Evolutionary conservation across 1,284 basidiomycete species (phyloP).

Genomic region (Trichosporon faecale): DNA sequence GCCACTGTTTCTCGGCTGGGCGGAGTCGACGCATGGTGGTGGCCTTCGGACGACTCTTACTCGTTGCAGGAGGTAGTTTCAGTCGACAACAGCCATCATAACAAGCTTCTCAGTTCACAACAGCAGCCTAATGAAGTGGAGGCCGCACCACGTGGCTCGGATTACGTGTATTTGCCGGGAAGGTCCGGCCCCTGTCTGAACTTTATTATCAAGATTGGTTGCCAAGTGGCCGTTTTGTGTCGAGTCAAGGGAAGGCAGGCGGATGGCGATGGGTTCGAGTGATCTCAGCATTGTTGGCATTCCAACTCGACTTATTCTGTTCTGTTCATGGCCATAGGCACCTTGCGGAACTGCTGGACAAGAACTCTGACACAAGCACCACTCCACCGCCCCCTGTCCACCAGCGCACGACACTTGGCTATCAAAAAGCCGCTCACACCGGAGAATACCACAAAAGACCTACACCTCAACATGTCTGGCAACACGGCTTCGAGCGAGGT

Average conservation of each 20-base stretch:
- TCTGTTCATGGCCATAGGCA: slow-evolving; percentile 23
- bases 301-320: not conserved
- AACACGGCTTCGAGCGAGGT: slow-evolving; percentile 49
- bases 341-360: slow-evolving; percentile 19
- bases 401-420: slow-evolving; percentile 5
- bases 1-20: slow-evolving; percentile 40
- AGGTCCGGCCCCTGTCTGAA: not conserved
- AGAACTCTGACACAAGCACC: slow-evolving; percentile 15
- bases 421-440: not conserved
- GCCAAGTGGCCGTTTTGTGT: slow-evolving; percentile 9
- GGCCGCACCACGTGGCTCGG: not conserved
- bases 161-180: not conserved
- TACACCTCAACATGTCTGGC: slow-evolving; percentile 6
- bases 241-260: not conserved
- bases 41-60: not conserved
- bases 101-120: not conserved
- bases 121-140: not conserved
- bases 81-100: not conserved
- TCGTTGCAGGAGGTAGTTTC: not conserved
- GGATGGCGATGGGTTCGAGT: not conserved
- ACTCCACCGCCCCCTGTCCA: slow-evolving; percentile 9
- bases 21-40: slow-evolving; percentile 34
- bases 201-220: slow-evolving; percentile 7
- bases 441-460: not conserved
- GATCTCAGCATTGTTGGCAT: not conserved